Evolutionary conservation across 148 eudicot genomes (phyloP), one percentile per base, ranked within the genome.

Genomic region (Dianthus caryophyllus): DNA sequence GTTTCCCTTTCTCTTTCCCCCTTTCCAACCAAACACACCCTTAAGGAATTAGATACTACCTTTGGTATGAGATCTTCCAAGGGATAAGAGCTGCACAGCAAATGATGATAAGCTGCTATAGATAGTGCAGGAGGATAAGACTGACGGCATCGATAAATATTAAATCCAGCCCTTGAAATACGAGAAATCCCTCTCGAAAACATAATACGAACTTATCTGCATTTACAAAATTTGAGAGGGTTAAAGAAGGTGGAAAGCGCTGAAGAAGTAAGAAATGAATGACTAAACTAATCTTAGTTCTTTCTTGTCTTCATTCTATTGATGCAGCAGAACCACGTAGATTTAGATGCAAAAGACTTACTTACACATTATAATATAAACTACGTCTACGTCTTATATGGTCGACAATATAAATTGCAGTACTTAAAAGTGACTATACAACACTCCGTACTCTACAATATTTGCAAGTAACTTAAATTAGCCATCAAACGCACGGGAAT

Each of bases 141-240:
- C 41, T 24, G 30, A 13, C 61, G 58, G 43, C 67, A 69, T 64
- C 67, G 70, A 43, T 47, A 58, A 2, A 9, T 59, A 38, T 26
- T 72, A 22, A 43, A 60, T 21, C 74, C 61, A 17, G 67, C 55
- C 66, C 79, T 75, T 14, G 76, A 58, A 38, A 79, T 31, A 68
- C 74, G 77, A 75, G 64, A 24, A 13, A 69, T 39, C 24, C 77
- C 71, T 65, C 79, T 55, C 0, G 39, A 75, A 65, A 72, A 16
- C 25, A 63, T 56, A 27, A 56, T 56, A 56, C 16, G 0, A 13
- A 24, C 56, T n/a, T 22, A 8, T 52, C 51, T 21, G 6, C 3
- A 5, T 2, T 15, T 44, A 48, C 10, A 5, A 44, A 16, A 48
- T 14, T n/a, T 2, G 51, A 48, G 20, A 48, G 16, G 6, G 21